Conservation (phyloP, 176 grass and related monocot species). For the Elymus sibiricus region DNA sequence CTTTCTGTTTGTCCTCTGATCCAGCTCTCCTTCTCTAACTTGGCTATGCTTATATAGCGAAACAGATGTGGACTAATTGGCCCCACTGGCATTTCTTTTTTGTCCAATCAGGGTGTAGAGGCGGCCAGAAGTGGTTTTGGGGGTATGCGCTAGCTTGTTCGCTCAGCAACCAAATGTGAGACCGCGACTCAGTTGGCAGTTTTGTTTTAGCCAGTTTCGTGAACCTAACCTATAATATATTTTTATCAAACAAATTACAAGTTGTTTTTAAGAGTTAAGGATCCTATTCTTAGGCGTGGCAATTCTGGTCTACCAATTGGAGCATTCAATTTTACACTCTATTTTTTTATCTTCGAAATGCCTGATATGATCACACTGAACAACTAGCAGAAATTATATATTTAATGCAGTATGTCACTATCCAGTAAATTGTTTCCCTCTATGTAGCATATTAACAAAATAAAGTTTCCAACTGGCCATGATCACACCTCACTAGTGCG, state of each 20-base stretch:
- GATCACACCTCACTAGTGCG: neutral
- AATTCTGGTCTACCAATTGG: neutral
- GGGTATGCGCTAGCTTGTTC: neutral
- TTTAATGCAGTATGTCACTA: neutral
- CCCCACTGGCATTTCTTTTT: neutral
- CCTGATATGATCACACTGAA: neutral
- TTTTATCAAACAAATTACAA: neutral
- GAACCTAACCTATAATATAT: neutral
- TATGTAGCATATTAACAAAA: neutral
- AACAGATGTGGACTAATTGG: neutral
- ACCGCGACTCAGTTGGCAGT: neutral
- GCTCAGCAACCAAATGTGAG: neutral
- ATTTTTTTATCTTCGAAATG: neutral
- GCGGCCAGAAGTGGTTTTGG: neutral
- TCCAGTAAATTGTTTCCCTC: neutral
- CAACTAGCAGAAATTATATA: neutral
- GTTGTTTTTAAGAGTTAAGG: neutral
- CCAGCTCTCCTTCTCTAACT: neutral
- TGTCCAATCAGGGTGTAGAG: neutral
- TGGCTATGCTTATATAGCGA: conserved; percentile 20
- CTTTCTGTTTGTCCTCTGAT: neutral
- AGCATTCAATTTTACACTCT: neutral
- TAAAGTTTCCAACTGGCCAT: neutral
- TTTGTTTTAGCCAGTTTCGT: neutral
- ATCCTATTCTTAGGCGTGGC: neutral